A percentile compares a stretch with the other conserved stretches of the same genome.
Conservation (phyloP, 179 eudicot genomes). For the Beta corolliflora region DNA sequence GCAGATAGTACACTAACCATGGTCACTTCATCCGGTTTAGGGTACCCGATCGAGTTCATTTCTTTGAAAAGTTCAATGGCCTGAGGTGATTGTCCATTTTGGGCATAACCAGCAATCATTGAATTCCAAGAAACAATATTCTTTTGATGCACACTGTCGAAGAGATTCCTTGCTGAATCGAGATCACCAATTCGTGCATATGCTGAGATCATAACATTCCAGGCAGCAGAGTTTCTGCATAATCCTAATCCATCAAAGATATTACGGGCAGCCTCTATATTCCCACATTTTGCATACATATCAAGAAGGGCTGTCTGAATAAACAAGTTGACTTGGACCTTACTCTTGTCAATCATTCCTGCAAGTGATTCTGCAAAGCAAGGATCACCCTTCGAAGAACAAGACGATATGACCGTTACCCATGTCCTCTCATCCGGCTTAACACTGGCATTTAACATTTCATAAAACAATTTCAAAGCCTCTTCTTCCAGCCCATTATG, state of each 20-base stretch:
- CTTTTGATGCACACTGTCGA: conserved; percentile 48
- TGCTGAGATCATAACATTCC: conserved; percentile 68
- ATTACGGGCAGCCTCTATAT: conserved; percentile 43
- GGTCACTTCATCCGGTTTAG: conserved; percentile 64
- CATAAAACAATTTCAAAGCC: conserved; percentile 46
- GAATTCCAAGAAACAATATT: conserved; percentile 65
- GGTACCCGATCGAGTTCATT: conserved; percentile 34
- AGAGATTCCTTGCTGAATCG: conserved; percentile 46
- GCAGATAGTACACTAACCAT: conserved; percentile 67
- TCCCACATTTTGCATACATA: conserved; percentile 69
- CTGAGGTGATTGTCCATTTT: conserved; percentile 57
- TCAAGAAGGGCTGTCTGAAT: conserved; percentile 65
- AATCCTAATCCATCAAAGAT: conserved; percentile 46
- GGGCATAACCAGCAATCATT: conserved; percentile 72
- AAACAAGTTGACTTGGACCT: conserved; percentile 36
- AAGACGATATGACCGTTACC: conserved; percentile 54
- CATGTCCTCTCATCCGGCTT: conserved; percentile 58
- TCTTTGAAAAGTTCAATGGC: conserved; percentile 64
- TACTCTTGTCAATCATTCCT: conserved; percentile 42
- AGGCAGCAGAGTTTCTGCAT: conserved; percentile 38
- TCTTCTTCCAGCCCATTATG: conserved; percentile 53
- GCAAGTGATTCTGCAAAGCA: conserved; percentile 41
- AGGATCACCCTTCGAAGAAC: conserved; percentile 55
- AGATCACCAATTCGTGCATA: conserved; percentile 59
- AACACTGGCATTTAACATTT: conserved; percentile 50